A percentile compares a stretch with the other conserved stretches of the same genome.
phyloP scores from a whole-genome alignment of 805 yeast genomes.

The Suhomyces sp. region DNA sequence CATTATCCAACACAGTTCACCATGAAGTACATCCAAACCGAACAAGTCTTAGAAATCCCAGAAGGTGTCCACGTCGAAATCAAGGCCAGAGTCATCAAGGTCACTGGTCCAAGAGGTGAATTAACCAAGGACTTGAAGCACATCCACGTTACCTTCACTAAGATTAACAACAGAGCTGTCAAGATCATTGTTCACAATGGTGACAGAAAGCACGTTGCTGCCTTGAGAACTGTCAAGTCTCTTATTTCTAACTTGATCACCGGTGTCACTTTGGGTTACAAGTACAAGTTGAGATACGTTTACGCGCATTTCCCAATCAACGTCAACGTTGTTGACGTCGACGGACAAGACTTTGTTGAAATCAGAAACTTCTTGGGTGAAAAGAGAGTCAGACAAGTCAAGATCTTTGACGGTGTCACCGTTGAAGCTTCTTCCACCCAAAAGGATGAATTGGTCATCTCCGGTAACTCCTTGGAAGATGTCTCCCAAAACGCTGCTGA shows the following conservation, averaged over 20 bases:
- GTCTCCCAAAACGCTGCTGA: conserved; percentile 99
- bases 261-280: conserved; percentile 99
- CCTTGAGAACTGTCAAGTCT: conserved; percentile 97
- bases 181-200: conserved; percentile 95
- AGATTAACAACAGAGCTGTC: conserved; percentile 68
- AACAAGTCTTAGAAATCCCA: conserved; percentile 80
- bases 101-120: conserved; percentile 97
- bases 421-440: conserved; percentile 76
- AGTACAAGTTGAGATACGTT: conserved; percentile 99
- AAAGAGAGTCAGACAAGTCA: conserved; percentile 90
- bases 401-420: conserved; percentile 84
- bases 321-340: conserved; percentile 84
- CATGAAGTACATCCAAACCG: conserved; percentile 86
- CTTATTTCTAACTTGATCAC: conserved; percentile 89
- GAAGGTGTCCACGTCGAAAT: conserved; percentile 89
- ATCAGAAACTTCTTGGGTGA: conserved; percentile 99
- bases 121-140: conserved; percentile 88
- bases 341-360: conserved; percentile 75
- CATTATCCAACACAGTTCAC: conserved; percentile 1
- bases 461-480: conserved; percentile 95
- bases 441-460: conserved; percentile 91
- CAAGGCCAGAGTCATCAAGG: conserved; percentile 87
- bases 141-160: conserved; percentile 89
- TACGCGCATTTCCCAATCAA: conserved; percentile 99
- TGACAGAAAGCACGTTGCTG: conserved; percentile 99